These are phyloP conservation scores for Pseudoneurospora amorphoporcata DNA, from an alignment of 495 filamentous ascomycete species.

Conservation along the genomic window DNA sequence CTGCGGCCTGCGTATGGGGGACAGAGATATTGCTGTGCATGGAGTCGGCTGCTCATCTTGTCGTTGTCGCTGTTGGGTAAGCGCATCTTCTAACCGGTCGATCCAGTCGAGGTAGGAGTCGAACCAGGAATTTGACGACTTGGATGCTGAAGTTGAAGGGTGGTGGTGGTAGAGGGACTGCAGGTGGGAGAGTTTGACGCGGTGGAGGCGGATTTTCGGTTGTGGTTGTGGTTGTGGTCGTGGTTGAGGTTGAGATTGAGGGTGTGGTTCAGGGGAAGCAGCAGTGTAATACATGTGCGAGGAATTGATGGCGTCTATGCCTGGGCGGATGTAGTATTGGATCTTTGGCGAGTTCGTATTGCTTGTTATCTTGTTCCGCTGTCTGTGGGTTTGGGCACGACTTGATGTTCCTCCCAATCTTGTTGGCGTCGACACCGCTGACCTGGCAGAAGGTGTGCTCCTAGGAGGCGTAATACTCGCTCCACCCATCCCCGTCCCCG, in stretches of 20 bases:
- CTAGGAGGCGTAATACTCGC: not conserved
- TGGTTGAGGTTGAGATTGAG: not conserved
- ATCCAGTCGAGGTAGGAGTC: conserved; percentile 9
- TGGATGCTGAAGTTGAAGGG: not conserved
- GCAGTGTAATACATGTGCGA: not conserved
- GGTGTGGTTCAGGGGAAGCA: not conserved
- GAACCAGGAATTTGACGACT: conserved; percentile 1
- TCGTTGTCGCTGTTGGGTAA: not conserved
- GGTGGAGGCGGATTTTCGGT: not conserved
- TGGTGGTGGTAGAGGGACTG: not conserved
- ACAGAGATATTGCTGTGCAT: not conserved
- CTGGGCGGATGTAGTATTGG: not conserved
- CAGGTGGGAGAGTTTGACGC: not conserved
- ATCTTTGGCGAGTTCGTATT: not conserved
- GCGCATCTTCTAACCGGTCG: not conserved
- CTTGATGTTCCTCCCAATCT: too few relatives aligned
- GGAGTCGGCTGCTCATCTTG: not conserved
- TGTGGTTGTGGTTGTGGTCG: not conserved
- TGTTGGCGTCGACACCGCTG: not conserved
- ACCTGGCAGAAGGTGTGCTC: not conserved
- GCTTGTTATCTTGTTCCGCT: not conserved
- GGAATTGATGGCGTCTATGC: not conserved
- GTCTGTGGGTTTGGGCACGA: not conserved
- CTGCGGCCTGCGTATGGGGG: too few relatives aligned
- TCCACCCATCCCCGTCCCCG: not conserved